Evolutionary conservation across 2,329 filamentous ascomycete genomes (phyloP).

Genomic region (Teratosphaeria viscida): DNA sequence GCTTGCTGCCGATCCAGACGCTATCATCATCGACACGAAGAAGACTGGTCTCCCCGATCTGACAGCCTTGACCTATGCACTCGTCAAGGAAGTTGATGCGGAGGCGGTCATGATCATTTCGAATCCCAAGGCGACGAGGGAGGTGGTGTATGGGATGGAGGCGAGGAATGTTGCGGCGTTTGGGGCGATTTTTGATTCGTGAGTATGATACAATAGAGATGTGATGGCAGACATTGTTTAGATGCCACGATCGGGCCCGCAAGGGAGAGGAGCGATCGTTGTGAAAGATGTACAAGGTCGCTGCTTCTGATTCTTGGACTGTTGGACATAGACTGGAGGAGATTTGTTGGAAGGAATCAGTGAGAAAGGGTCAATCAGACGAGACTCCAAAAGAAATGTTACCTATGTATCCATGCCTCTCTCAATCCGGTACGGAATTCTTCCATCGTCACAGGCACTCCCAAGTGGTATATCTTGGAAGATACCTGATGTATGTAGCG

Average conservation of each 20-base stretch:
- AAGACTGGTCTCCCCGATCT: conserved; percentile 51
- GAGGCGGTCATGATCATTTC: conserved; percentile 67
- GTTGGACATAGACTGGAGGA: no score
- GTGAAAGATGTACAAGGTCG: no score
- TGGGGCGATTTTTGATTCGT: conserved; percentile 66
- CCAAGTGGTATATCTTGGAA: no score
- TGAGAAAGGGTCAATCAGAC: no score
- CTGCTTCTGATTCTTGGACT: no score
- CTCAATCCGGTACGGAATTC: no score
- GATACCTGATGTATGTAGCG: no score
- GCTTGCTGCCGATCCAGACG: conserved; percentile 47
- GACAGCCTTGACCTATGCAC: conserved; percentile 43
- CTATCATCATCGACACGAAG: conserved; percentile 58
- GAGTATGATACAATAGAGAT: conserved; percentile 8
- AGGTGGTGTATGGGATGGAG: conserved; percentile 60
- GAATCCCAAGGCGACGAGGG: conserved; percentile 56
- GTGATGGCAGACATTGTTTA: not conserved
- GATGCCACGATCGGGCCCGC: not conserved
- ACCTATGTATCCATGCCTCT: no score
- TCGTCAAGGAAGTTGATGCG: conserved; percentile 37
- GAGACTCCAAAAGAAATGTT: no score
- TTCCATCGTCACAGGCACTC: no score
- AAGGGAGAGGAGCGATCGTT: no score
- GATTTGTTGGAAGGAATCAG: no score
- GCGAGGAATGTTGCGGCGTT: conserved; percentile 55